Evolutionary conservation across 1,284 basidiomycete genomes (phyloP).

Genomic region (Exobasidium rhododendri): DNA sequence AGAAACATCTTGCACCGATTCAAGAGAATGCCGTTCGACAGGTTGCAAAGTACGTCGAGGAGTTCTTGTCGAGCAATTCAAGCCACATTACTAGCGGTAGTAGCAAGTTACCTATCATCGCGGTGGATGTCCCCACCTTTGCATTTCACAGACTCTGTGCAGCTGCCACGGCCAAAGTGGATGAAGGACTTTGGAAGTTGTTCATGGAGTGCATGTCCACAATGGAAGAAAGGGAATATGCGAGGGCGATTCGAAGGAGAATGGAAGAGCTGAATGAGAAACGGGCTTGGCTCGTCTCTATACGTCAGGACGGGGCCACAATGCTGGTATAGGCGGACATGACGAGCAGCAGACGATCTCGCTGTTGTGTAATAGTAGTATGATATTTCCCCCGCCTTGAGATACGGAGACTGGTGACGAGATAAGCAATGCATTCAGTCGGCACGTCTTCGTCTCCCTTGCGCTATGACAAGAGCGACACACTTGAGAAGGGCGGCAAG

Average conservation of each 20-base stretch:
- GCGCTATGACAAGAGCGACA: no score
- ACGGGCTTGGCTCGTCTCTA: constrained; percentile 10
- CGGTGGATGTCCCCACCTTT: background rate
- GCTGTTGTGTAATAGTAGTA: no score
- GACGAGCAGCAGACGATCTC: no score
- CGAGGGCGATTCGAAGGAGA: background rate
- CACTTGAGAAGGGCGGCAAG: no score
- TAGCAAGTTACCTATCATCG: background rate
- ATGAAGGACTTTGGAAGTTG: constrained; percentile 11
- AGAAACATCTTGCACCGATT: constrained; percentile 1
- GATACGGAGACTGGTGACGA: no score
- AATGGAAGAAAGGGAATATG: constrained; percentile 6
- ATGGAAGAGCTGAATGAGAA: constrained; percentile 1
- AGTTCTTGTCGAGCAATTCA: background rate
- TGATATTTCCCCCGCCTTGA: no score
- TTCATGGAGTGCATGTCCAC: constrained; percentile 1
- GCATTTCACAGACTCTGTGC: constrained; percentile 7
- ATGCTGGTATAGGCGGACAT: background rate
- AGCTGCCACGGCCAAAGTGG: constrained; percentile 5
- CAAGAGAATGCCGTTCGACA: constrained; percentile 10
- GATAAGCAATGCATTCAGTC: no score
- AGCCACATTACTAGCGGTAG: background rate
- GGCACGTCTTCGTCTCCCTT: no score
- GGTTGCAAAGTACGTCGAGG: constrained; percentile 2
- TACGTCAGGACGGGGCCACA: constrained; percentile 3